These are phyloP conservation scores for Guyanaporus albipodus DNA, from an alignment of 768 basidiomycete species.

Conservation along the genomic window DNA sequence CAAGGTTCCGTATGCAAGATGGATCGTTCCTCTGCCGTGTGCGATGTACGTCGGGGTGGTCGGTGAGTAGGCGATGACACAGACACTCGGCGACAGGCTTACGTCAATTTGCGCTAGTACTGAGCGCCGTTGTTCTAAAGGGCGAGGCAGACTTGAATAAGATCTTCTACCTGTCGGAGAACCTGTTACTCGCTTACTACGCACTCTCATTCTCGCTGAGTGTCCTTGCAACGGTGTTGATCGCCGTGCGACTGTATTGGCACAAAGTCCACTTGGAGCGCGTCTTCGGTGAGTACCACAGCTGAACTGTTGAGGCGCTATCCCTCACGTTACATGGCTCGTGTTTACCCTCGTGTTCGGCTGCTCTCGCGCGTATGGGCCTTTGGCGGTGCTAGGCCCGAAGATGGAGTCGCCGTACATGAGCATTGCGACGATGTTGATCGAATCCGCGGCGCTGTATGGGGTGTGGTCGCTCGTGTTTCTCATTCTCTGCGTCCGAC, in stretches of 20 bases:
- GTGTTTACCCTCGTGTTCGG: not conserved
- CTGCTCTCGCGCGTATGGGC: not conserved
- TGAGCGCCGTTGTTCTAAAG: constrained; percentile 19
- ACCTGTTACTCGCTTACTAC: constrained; percentile 22
- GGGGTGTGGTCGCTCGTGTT: constrained; percentile 23
- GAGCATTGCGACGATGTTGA: constrained; percentile 19
- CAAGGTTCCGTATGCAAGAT: constrained; percentile 16
- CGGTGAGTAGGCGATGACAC: constrained; percentile 13
- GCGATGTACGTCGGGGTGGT: constrained; percentile 24
- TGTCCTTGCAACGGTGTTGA: constrained; percentile 20
- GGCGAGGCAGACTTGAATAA: constrained; percentile 14
- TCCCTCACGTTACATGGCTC: not conserved
- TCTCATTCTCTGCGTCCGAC: constrained; percentile 15
- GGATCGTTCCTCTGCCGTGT: constrained; percentile 25
- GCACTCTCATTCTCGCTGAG: constrained; percentile 24
- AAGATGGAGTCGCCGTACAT: constrained; percentile 18
- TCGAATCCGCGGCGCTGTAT: constrained; percentile 26
- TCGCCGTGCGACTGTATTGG: constrained; percentile 22
- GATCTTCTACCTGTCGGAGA: constrained; percentile 22
- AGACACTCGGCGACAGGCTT: not conserved
- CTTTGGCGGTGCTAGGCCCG: constrained; percentile 7
- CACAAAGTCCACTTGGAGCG: constrained; percentile 23
- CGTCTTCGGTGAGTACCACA: constrained; percentile 21
- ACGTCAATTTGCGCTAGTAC: constrained; percentile 4
- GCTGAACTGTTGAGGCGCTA: too few relatives aligned